Percentiles rank a stretch among this genome's conserved stretches.
phyloP scores from a whole-genome alignment of 2,329 filamentous ascomycete genomes.

The Verruconis gallopava region DNA sequence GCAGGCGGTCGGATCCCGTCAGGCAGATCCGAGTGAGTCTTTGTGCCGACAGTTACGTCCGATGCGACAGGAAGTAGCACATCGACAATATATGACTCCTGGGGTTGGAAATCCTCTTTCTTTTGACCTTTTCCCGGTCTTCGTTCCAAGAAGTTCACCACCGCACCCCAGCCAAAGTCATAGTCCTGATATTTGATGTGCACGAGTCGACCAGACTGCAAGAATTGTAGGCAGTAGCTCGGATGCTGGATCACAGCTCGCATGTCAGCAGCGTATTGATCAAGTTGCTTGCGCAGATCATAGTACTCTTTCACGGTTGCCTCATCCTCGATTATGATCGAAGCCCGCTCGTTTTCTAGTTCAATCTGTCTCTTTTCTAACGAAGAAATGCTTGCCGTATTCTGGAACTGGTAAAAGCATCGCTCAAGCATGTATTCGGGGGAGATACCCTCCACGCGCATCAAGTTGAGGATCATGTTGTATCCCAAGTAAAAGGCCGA shows the following conservation, averaged over 20 bases:
- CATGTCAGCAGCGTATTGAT: constrained; percentile 78
- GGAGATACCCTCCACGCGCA: constrained; percentile 97
- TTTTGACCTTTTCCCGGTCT: constrained; percentile 52
- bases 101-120: constrained; percentile 54
- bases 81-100: constrained; percentile 72
- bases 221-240: constrained; percentile 68
- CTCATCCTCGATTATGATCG: constrained; percentile 72
- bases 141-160: constrained; percentile 60
- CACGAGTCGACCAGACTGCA: constrained; percentile 79
- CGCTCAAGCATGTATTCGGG: constrained; percentile 98
- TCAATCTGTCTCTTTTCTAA: constrained; percentile 73
- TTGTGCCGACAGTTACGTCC: constrained; percentile 37
- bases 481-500: constrained; percentile 96
- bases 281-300: constrained; percentile 71
- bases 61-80: constrained; percentile 57
- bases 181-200: constrained; percentile 66
- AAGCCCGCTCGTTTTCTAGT: constrained; percentile 61
- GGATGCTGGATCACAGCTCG: constrained; percentile 84
- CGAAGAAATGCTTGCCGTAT: constrained; percentile 70
- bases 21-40: constrained; percentile 54
- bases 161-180: constrained; percentile 91
- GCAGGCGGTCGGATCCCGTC: constrained; percentile 47
- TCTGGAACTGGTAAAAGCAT: constrained; percentile 98
- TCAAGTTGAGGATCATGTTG: constrained; percentile 96
- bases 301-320: constrained; percentile 88